Evolutionary conservation across 1,284 basidiomycete species (phyloP).

Genomic region (Chalciporus piperatoides): DNA sequence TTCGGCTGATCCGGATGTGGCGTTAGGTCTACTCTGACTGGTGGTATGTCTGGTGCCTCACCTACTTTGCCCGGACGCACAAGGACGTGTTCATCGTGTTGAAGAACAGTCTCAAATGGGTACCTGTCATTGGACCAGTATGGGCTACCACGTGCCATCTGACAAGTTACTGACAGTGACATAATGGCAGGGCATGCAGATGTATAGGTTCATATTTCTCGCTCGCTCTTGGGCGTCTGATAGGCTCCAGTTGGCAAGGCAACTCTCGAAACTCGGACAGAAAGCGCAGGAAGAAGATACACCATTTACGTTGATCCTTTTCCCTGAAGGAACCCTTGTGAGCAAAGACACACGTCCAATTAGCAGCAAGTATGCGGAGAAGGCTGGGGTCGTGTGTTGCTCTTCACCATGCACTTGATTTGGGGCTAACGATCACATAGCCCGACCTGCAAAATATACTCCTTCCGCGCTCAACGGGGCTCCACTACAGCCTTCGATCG

Average conservation of each 20-base stretch:
- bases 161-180: conserved; percentile 11
- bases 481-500: conserved; percentile 82
- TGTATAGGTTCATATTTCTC: conserved; percentile 89
- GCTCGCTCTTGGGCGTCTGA: conserved; percentile 86
- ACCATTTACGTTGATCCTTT: conserved; percentile 81
- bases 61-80: conserved; percentile 72
- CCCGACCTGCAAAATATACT: conserved; percentile 76
- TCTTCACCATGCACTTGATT: conserved; percentile 2
- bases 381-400: conserved; percentile 70
- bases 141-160: conserved; percentile 24
- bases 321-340: conserved; percentile 91
- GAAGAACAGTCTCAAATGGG: conserved; percentile 85
- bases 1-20: conserved; percentile 4
- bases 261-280: conserved; percentile 55
- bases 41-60: conserved; percentile 90
- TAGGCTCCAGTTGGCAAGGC: conserved; percentile 55
- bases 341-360: conserved; percentile 78
- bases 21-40: conserved; percentile 82
- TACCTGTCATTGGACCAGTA: conserved; percentile 88
- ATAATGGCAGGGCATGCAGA: conserved; percentile 73
- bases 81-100: conserved; percentile 82
- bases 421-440: conserved; percentile 38
- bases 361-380: conserved; percentile 82
- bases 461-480: conserved; percentile 87
- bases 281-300: conserved; percentile 60